Percentiles rank a stretch among this genome's conserved stretches.
Conservation (phyloP, 2,329 filamentous ascomycete genomes). For the Alternaria novae-zelandiae region DNA sequence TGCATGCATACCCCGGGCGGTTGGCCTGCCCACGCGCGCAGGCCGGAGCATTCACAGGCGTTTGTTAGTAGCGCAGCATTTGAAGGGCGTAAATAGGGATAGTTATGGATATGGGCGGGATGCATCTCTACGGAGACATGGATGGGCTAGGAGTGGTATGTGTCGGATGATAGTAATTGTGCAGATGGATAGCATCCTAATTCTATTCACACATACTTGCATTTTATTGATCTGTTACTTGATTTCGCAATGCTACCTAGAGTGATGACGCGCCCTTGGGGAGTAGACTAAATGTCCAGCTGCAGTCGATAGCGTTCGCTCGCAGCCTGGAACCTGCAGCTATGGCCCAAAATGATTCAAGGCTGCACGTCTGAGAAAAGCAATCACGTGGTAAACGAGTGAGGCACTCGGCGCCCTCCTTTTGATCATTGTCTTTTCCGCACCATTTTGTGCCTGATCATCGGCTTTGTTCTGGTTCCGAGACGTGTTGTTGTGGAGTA, state of each 20-base stretch:
- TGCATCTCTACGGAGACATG: slow-evolving; percentile 1
- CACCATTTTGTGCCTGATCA: neutral
- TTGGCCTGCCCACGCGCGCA: slow-evolving; percentile 1
- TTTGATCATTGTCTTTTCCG: neutral
- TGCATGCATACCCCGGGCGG: slow-evolving; percentile 32
- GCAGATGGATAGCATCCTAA: slow-evolving; percentile 17
- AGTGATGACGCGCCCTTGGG: neutral
- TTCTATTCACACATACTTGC: neutral
- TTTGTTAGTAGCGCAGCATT: slow-evolving; percentile 28
- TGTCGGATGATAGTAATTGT: neutral
- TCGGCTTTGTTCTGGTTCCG: neutral
- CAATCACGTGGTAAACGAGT: slow-evolving; percentile 2
- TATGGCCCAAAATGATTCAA: slow-evolving; percentile 10
- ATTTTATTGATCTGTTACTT: neutral
- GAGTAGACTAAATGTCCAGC: neutral
- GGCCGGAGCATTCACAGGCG: slow-evolving; percentile 28
- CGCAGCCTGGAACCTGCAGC: slow-evolving; percentile 3
- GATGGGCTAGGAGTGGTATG: neutral
- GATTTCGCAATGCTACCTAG: neutral
- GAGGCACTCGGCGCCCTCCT: neutral
- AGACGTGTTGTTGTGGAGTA: slow-evolving; percentile 18
- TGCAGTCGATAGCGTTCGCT: neutral
- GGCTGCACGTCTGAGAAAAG: slow-evolving; percentile 19
- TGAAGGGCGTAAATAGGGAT: slow-evolving; percentile 18
- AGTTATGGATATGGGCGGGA: neutral